phyloP scores from a whole-genome alignment of 345 rosid species.

The Citrus glauca region DNA sequence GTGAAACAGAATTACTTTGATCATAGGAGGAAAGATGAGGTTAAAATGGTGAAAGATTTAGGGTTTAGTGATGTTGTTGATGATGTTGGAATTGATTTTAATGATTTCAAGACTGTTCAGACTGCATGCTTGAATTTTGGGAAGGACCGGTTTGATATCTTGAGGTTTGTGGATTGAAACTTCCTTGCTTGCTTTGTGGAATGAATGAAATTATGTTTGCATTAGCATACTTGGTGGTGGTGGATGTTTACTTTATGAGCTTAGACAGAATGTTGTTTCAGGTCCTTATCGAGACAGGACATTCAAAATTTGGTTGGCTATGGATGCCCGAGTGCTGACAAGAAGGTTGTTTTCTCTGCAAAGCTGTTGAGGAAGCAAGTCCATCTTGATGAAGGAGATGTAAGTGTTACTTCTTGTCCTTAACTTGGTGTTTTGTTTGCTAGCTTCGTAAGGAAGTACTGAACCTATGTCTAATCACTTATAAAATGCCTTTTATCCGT shows the following conservation, averaged over 20 bases:
- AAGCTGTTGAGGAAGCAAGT: constrained; percentile 84
- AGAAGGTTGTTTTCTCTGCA: constrained; percentile 82
- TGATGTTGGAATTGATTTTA: constrained; percentile 49
- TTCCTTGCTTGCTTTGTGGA: neutral
- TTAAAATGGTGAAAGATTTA: constrained; percentile 45
- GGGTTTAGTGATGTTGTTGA: constrained; percentile 52
- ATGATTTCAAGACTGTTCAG: constrained; percentile 71
- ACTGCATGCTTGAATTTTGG: constrained; percentile 87
- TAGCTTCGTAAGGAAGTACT: neutral
- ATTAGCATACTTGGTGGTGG: neutral
- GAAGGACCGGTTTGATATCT: constrained; percentile 91
- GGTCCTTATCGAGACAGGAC: constrained; percentile 81
- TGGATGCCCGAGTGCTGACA: constrained; percentile 90
- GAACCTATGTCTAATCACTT: neutral
- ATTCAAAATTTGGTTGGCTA: constrained; percentile 82
- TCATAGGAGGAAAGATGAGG: constrained; percentile 70
- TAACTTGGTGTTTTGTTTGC: neutral
- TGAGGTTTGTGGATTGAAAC: constrained; percentile 52
- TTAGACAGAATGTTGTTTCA: constrained; percentile 41
- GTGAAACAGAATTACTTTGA: constrained; percentile 92
- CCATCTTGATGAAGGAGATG: constrained; percentile 99
- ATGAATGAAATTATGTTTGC: neutral
- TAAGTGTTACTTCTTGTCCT: constrained; percentile 34
- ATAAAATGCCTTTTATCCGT: neutral
- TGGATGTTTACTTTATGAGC: constrained; percentile 5